Percentiles rank a stretch among this genome's conserved stretches.
phyloP scores from a whole-genome alignment of 1,139 yeast genomes.

The Wickerhamiella pararugosa region DNA sequence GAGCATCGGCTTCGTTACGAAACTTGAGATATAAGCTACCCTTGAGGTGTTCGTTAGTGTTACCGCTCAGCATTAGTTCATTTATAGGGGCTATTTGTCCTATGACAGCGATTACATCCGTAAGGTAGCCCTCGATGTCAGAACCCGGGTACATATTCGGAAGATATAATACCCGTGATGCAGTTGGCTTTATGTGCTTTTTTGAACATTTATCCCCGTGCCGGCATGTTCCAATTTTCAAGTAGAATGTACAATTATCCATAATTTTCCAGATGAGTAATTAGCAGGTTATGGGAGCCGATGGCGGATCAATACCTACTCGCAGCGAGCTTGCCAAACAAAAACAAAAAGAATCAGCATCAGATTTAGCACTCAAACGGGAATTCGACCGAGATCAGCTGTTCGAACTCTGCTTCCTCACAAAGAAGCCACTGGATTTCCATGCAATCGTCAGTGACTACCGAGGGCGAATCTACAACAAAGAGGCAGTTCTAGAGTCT shows the following conservation, averaged over 20 bases:
- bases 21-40: conserved; percentile 75
- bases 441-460: conserved; percentile 57
- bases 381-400: conserved; percentile 19
- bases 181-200: conserved; percentile 55
- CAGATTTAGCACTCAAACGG: conserved; percentile 16
- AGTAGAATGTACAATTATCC: conserved; percentile 37
- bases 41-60: conserved; percentile 61
- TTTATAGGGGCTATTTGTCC: conserved; percentile 45
- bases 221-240: conserved; percentile 82
- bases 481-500: conserved; percentile 49
- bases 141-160: conserved; percentile 54
- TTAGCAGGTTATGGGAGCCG: conserved; percentile 19
- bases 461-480: conserved; percentile 53
- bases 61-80: conserved; percentile 65
- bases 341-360: conserved; percentile 16
- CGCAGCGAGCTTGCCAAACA: conserved; percentile 29
- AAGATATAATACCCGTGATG: conserved; percentile 51
- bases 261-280: neutral
- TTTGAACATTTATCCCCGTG: conserved; percentile 86
- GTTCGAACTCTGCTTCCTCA: conserved; percentile 34
- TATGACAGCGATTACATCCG: conserved; percentile 58
- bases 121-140: conserved; percentile 50
- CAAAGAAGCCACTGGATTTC: conserved; percentile 25
- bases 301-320: conserved; percentile 38
- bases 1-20: conserved; percentile 41